Evolutionary conservation across 2,329 filamentous ascomycete genomes (phyloP).

Genomic region (Diplocarpon rosae): DNA sequence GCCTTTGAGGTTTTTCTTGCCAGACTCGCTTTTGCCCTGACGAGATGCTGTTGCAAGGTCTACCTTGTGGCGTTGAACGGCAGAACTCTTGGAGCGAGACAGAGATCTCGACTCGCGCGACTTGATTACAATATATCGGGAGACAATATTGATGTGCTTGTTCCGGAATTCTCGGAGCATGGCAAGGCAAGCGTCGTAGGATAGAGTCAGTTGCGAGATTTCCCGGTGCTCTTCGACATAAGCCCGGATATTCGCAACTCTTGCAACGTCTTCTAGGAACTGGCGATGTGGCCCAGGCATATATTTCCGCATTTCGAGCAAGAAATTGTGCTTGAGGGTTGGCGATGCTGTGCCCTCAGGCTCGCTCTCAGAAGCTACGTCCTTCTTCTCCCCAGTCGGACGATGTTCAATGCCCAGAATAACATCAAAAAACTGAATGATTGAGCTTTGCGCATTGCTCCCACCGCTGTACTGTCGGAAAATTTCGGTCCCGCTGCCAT

Average conservation of each 20-base stretch:
- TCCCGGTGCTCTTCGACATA: conserved; percentile 57
- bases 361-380: conserved; percentile 36
- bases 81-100: conserved; percentile 40
- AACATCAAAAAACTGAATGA: conserved; percentile 96
- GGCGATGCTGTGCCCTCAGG: conserved; percentile 34
- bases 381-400: conserved; percentile 66
- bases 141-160: conserved; percentile 93
- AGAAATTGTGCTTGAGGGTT: conserved; percentile 67
- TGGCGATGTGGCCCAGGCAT: conserved; percentile 91
- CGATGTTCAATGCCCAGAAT: conserved; percentile 81
- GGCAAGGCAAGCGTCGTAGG: conserved; percentile 83
- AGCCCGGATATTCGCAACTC: conserved; percentile 75
- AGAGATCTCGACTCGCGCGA: conserved; percentile 62
- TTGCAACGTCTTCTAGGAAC: conserved; percentile 71
- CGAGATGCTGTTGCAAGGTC: conserved; percentile 53
- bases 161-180: conserved; percentile 55
- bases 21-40: conserved; percentile 31
- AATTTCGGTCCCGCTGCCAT: conserved; percentile 51
- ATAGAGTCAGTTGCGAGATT: conserved; percentile 59
- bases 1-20: conserved; percentile 58
- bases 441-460: conserved; percentile 91
- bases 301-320: conserved; percentile 91
- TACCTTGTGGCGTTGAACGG: conserved; percentile 41
- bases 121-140: conserved; percentile 87
- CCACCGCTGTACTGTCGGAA: conserved; percentile 86